A percentile compares a stretch with the other conserved stretches of the same genome.
Evolutionary conservation across 441 rosid genomes (phyloP).

Genomic region (Erodium moschatum): DNA sequence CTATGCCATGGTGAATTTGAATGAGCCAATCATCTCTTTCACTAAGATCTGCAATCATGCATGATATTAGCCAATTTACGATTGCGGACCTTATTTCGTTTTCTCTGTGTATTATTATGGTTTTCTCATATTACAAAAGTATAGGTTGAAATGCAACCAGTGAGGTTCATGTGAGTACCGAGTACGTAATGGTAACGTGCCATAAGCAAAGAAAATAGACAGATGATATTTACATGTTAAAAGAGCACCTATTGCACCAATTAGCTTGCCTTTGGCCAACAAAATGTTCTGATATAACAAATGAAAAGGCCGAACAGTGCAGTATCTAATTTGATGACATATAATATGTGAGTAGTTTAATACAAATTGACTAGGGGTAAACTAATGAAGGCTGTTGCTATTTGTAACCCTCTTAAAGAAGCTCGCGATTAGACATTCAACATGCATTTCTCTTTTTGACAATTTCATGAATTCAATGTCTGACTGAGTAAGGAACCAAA

Average conservation of each 20-base stretch:
- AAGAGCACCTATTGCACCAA: background rate
- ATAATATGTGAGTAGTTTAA: background rate
- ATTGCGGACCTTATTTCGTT: background rate
- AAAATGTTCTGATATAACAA: background rate
- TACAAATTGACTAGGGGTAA: background rate
- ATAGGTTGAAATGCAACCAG: background rate
- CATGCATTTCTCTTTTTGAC: background rate
- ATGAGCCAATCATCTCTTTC: background rate
- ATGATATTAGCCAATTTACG: background rate
- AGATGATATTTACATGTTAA: background rate
- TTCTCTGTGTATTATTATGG: background rate
- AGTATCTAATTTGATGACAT: background rate
- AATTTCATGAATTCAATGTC: background rate
- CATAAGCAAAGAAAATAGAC: background rate
- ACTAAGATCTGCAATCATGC: background rate
- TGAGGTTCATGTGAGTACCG: background rate
- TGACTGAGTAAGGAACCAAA: background rate
- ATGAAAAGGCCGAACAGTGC: too few relatives aligned
- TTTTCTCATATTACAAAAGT: background rate
- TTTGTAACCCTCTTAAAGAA: background rate
- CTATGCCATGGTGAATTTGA: background rate
- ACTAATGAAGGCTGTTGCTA: background rate
- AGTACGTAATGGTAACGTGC: background rate
- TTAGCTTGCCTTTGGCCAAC: slow-evolving; percentile 1
- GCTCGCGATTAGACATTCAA: background rate